Evolutionary conservation across 2,329 filamentous ascomycete species (phyloP), one percentile per base, ranked within the genome.

Genomic region (Ceratocystis cacaofunesta): DNA sequence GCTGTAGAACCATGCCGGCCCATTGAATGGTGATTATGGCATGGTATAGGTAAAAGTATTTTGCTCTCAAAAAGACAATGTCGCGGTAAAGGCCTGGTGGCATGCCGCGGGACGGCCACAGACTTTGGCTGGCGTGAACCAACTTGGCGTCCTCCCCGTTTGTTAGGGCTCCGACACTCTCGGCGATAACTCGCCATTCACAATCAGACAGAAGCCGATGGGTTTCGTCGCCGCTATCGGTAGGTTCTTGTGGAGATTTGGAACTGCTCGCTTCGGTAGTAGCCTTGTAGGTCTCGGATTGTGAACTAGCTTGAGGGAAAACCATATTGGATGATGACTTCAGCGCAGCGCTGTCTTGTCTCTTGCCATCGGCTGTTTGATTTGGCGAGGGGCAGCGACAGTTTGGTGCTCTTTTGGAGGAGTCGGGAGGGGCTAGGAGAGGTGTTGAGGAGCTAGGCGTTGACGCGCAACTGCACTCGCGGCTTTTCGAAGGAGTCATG

Each of bases 51-150:
- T 77, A 76, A 46, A 74, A 75, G 69, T 75, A 79, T 66, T 78
- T 77, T 65, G 75, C 73, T 41, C 78, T 78, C 65, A 78, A 73
- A 46, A 69, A 70, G 25, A 81, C 74, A 12, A 80, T 74, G 66
- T 81, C 79, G 63, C 73, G 75, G 69, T 82, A 82, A 3, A 82
- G 72, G 0, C 80, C 80, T 12, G 73, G 74, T 5, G 76, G 76
- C 69, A 82, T 76, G 8, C 79, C 78, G 48, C 73, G 73, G 0
- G 79, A 75, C 0, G 80, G 78, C 76, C 77, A 82, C 68, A 74
- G 72, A 69, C 73, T 74, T 65, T 71, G 74, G 3, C 72, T 75
- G 0, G 78, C 76, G 62, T 79, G 76, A 32, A 78, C 71, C 2
- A 79, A 72, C 17, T 71, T 70, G 48, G 77, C 73, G 8, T 75